These are phyloP conservation scores for Annulohypoxylon maeteangense DNA, from an alignment of 495 filamentous ascomycete genomes.

Conservation along the genomic window DNA sequence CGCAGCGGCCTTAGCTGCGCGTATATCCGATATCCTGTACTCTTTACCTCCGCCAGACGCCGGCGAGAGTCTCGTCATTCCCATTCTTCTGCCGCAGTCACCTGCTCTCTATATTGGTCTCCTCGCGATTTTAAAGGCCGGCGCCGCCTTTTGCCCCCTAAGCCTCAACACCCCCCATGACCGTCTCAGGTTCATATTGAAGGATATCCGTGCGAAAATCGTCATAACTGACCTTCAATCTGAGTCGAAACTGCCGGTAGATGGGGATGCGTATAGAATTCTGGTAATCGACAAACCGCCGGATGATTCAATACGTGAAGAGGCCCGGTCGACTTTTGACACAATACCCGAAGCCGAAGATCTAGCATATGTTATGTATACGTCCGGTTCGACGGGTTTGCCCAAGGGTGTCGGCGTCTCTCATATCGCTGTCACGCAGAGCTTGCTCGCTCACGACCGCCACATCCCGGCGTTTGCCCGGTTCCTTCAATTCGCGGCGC, in stretches of 20 bases:
- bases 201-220: conserved; percentile 70
- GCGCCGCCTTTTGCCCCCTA: conserved; percentile 83
- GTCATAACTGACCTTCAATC: conserved; percentile 62
- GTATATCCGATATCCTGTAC: conserved; percentile 53
- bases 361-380: conserved; percentile 91
- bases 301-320: neutral
- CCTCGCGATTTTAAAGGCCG: conserved; percentile 78
- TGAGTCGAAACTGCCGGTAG: conserved; percentile 42
- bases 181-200: conserved; percentile 75
- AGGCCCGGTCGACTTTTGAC: neutral
- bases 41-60: conserved; percentile 4
- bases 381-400: conserved; percentile 86
- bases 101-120: conserved; percentile 76
- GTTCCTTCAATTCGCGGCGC: conserved; percentile 87
- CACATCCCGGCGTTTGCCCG: conserved; percentile 76
- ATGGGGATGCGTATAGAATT: conserved; percentile 31
- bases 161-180: conserved; percentile 76
- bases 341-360: conserved; percentile 49
- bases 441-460: conserved; percentile 77
- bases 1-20: conserved; percentile 63
- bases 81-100: conserved; percentile 76
- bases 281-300: conserved; percentile 44
- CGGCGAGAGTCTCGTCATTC: conserved; percentile 64
- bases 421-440: conserved; percentile 79
- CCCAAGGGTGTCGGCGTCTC: conserved; percentile 87